phyloP scores from a whole-genome alignment of 1,139 yeast species.

The Debaryomyces nepalensis region DNA sequence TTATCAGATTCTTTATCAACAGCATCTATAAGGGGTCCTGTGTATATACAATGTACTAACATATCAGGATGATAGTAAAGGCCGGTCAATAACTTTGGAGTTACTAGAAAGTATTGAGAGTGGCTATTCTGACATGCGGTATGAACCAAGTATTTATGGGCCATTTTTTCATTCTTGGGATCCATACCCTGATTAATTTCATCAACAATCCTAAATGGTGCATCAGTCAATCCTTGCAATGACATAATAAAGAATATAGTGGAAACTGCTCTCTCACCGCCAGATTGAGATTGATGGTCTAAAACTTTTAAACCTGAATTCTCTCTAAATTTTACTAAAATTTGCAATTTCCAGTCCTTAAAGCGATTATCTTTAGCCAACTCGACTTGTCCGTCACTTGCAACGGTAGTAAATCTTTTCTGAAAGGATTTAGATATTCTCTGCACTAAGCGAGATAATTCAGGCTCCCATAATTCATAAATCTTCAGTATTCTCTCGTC shows the following conservation, averaged over 20 bases:
- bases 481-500: constrained; percentile 45
- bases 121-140: constrained; percentile 71
- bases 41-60: constrained; percentile 88
- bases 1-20: constrained; percentile 22
- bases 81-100: constrained; percentile 87
- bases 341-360: constrained; percentile 82
- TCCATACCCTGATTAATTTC: constrained; percentile 99
- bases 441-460: constrained; percentile 52
- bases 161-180: constrained; percentile 85
- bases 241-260: constrained; percentile 91
- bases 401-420: constrained; percentile 69
- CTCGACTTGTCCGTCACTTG: constrained; percentile 82
- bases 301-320: constrained; percentile 69
- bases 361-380: constrained; percentile 58
- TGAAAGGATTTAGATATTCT: constrained; percentile 67
- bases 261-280: constrained; percentile 97
- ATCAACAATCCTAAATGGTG: constrained; percentile 95
- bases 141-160: constrained; percentile 84
- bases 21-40: constrained; percentile 52
- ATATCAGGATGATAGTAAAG: constrained; percentile 78
- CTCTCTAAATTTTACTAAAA: constrained; percentile 84
- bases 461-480: constrained; percentile 60
- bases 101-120: constrained; percentile 85
- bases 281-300: constrained; percentile 90
- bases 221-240: constrained; percentile 83